phyloP scores from a whole-genome alignment of 78 protist genomes.

The Planoprotostelium fungivorum region DNA sequence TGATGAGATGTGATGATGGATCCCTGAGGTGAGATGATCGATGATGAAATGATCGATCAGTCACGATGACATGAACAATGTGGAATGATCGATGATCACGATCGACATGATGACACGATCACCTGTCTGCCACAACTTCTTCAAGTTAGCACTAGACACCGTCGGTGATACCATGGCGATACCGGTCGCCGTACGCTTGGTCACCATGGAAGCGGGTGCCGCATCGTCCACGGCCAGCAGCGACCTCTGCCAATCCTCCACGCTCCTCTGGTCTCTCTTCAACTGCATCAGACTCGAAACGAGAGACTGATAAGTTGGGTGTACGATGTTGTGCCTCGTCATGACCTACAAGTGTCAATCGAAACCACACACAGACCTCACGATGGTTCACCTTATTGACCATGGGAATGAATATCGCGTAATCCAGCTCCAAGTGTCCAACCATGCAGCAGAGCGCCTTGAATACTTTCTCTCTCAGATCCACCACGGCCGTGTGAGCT shows the following conservation, averaged over 20 bases:
- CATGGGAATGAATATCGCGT: constrained; percentile 81
- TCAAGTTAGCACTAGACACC: neutral
- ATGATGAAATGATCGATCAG: no score
- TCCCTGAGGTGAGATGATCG: no score
- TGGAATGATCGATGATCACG: no score
- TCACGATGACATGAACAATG: no score
- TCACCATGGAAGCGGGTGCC: neutral
- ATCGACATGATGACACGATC: neutral
- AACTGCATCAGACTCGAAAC: constrained; percentile 7
- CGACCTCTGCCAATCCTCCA: neutral
- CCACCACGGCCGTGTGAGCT: constrained; percentile 3
- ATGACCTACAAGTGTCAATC: constrained; percentile 31
- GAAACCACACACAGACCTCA: no score
- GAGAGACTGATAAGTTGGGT: constrained; percentile 7
- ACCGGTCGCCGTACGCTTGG: neutral
- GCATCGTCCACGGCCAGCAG: neutral
- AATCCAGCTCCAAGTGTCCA: constrained; percentile 74
- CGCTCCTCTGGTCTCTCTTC: neutral
- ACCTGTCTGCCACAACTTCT: neutral
- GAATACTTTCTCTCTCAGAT: constrained; percentile 45
- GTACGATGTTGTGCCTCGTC: constrained; percentile 1
- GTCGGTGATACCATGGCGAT: neutral
- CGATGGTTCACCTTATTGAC: constrained; percentile 64
- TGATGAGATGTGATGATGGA: no score
- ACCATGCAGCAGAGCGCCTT: constrained; percentile 72